Conservation (phyloP, 1,284 basidiomycete species). For the Prillingera fragicola region DNA sequence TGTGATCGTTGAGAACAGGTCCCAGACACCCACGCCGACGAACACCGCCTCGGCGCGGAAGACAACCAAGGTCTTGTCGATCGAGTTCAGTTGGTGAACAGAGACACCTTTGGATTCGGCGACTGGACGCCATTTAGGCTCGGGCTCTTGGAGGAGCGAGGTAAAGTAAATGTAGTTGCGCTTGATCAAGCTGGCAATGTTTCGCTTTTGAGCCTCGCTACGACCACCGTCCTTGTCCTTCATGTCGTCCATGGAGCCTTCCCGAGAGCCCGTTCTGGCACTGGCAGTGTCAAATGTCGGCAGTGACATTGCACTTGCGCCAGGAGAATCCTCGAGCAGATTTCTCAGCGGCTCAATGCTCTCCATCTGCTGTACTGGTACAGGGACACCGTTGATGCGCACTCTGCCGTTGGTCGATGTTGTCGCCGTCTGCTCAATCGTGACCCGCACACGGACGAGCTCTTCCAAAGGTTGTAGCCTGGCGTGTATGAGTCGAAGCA, state of each 20-base stretch:
- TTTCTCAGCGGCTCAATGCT: conserved; percentile 10
- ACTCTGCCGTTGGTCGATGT: conserved; percentile 49
- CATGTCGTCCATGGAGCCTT: conserved; percentile 14
- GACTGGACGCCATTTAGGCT: conserved; percentile 87
- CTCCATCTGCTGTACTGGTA: conserved; percentile 55
- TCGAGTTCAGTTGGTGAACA: conserved; percentile 92
- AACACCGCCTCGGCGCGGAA: conserved; percentile 96
- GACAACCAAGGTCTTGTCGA: conserved; percentile 93
- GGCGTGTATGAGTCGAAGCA: conserved; percentile 66
- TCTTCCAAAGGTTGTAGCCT: conserved; percentile 55
- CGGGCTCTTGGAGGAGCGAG: conserved; percentile 92
- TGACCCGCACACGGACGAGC: conserved; percentile 69
- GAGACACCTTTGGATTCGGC: conserved; percentile 83
- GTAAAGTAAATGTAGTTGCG: conserved; percentile 98
- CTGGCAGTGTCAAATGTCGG: conserved; percentile 30
- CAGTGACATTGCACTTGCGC: conserved; percentile 38
- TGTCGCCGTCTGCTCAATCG: conserved; percentile 67
- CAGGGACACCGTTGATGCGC: conserved; percentile 75
- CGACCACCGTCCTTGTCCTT: conserved; percentile 49
- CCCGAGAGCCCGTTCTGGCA: conserved; percentile 14
- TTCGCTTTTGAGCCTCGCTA: conserved; percentile 63
- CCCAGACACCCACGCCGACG: conserved; percentile 93
- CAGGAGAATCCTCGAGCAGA: conserved; percentile 39
- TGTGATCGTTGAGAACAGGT: conserved; percentile 81
- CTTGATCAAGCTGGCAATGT: conserved; percentile 73